These are phyloP conservation scores for Phytophthora tentaculata DNA, from an alignment of 352 stramenopile genomes.

Conservation along the genomic window DNA sequence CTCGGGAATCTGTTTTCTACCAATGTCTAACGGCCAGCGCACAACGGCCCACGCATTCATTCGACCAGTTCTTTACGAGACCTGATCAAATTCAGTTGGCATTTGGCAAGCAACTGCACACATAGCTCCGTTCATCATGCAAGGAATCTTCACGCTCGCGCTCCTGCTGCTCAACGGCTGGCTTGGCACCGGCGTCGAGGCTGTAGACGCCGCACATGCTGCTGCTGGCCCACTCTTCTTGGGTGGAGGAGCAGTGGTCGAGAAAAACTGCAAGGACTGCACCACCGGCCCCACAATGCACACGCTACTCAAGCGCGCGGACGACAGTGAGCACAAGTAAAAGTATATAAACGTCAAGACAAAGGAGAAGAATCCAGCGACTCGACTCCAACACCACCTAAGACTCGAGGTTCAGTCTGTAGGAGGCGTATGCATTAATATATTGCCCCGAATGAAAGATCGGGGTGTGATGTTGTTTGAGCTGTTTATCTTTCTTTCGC, in stretches of 20 bases:
- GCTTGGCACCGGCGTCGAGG: constrained; percentile 18
- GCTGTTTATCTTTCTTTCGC: neutral
- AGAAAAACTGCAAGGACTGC: constrained; percentile 24
- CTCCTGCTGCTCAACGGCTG: constrained; percentile 45
- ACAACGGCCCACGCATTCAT: neutral
- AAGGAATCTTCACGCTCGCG: constrained; percentile 52
- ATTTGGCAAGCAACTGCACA: constrained; percentile 12
- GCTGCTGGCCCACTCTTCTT: constrained; percentile 20
- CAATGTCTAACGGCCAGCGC: constrained; percentile 31
- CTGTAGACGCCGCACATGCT: constrained; percentile 17
- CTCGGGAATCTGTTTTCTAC: constrained; percentile 18
- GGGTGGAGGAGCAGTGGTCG: constrained; percentile 29
- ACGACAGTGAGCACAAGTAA: constrained; percentile 7
- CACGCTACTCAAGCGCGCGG: constrained; percentile 29
- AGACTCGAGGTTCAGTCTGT: constrained; percentile 6
- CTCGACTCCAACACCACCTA: constrained; percentile 8
- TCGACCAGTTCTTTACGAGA: neutral
- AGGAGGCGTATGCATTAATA: constrained; percentile 33
- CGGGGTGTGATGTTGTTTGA: constrained; percentile 5
- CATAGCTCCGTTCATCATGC: constrained; percentile 29
- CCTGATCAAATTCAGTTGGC: constrained; percentile 19
- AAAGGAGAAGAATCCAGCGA: constrained; percentile 3
- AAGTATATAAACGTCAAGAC: neutral
- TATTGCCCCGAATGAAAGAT: constrained; percentile 11
- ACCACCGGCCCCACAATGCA: constrained; percentile 12